Percentiles rank a stretch among this genome's conserved stretches.
These are phyloP conservation scores for Aspergillus egyptiacus DNA, from an alignment of 495 filamentous ascomycete species.

Conservation along the genomic window DNA sequence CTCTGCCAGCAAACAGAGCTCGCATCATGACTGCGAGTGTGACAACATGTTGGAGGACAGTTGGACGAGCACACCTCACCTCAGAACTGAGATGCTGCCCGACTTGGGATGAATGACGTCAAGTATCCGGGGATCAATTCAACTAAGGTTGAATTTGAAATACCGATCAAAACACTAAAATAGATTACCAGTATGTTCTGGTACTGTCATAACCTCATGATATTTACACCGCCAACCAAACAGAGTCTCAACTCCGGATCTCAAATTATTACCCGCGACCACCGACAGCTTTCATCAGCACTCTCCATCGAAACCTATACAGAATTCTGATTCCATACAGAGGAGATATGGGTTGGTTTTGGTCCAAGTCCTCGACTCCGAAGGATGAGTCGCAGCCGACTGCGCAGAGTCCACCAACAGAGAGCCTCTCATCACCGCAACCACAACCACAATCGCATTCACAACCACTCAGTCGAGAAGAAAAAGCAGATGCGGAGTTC, in stretches of 20 bases:
- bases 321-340: not conserved
- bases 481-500: constrained; percentile 58
- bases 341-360: constrained; percentile 46
- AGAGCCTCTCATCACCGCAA: constrained; percentile 7
- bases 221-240: constrained; percentile 11
- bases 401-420: constrained; percentile 10
- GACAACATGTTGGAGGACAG: constrained; percentile 14
- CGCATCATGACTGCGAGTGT: constrained; percentile 16
- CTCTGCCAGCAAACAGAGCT: constrained; percentile 5
- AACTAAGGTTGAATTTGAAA: no score
- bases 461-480: constrained; percentile 47
- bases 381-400: constrained; percentile 22
- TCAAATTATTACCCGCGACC: not conserved
- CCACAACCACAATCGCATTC: constrained; percentile 20
- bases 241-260: not conserved
- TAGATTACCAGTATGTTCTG: constrained; percentile 8
- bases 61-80: not conserved
- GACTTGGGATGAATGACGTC: constrained; percentile 16
- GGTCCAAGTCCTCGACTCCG: constrained; percentile 31
- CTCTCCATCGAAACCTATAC: no score
- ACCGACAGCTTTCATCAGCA: not conserved
- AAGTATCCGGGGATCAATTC: not conserved
- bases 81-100: constrained; percentile 2
- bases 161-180: not conserved
- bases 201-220: constrained; percentile 2